Base-by-base conservation (phyloP, 306 rosid species). In the Cicer pinnatifidum region DNA sequence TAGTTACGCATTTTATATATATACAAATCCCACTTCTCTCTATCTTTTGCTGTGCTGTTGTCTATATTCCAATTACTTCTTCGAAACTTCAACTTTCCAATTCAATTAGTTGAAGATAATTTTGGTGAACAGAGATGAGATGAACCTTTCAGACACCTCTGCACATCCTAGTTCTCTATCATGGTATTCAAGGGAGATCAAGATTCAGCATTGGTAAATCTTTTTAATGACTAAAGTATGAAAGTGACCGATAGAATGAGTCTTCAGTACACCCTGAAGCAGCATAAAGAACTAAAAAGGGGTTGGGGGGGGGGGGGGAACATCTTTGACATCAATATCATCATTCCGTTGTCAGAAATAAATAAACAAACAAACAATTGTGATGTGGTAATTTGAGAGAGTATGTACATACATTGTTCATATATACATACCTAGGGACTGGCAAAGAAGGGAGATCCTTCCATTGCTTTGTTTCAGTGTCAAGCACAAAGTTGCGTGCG, bases 391-490 rank as follows among this genome's bases (percentile, higher is more conserved):
- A 65, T 52, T 51, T 5, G 57, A 20, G 15, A 46, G 1, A 54
- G 28, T 46, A 23, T 46, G 53, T 67, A 12, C 40, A 67, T 66
- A 41, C n/a, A 39, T 62, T 28, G 35, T 28, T 7, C 48, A 15
- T 9, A 64, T 20, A 64, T 15, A 74, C 51, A 60, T 84, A 93
- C 98, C 98, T 82, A 50, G 97, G 98, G 16, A 80, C 67, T 1
- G 97, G 98, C 77, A 93, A 79, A 61, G 96, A 85, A 35, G 89
- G 97, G 70, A 93, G 82, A 64, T 73, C 85, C 5, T 28, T 68
- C 98, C 98, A 93, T 81, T 86, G 80, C 88, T 78, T 93, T 40
- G 92, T 89, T 77, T 77, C 71, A 28, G 96, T 75, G 75, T 93
- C 97, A 20, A 93, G 90, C 77, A 88, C 97, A 81, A 93, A 91